A percentile compares a stretch with the other conserved stretches of the same genome.
Evolutionary conservation across 1,284 basidiomycete genomes (phyloP).

Genomic region (Apiotrichum sp.): DNA sequence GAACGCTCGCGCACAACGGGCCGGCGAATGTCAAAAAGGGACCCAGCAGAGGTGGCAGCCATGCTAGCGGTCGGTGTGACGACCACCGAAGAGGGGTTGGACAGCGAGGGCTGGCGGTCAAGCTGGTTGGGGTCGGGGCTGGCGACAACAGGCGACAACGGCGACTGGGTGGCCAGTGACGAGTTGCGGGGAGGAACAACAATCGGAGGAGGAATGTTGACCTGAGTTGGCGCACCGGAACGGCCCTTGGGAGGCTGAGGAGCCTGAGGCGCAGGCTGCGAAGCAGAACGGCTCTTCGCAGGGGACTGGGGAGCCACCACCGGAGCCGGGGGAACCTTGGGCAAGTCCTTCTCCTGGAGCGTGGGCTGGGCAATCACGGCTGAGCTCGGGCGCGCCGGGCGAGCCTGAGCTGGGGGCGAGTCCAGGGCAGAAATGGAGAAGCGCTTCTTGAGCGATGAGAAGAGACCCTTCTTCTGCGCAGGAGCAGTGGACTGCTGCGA

Average conservation of each 20-base stretch:
- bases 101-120: conserved; percentile 4
- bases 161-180: conserved; percentile 1
- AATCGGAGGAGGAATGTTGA: conserved; percentile 8
- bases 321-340: not conserved
- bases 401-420: not conserved
- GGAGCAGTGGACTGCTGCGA: not conserved
- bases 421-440: conserved; percentile 13
- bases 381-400: conserved; percentile 4
- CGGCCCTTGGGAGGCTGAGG: not conserved
- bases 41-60: conserved; percentile 10
- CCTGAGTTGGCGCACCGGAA: not conserved
- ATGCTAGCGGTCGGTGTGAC: conserved; percentile 16
- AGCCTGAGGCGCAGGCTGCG: not conserved
- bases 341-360: not conserved
- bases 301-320: not conserved
- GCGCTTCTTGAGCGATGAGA: conserved; percentile 15
- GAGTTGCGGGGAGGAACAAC: conserved; percentile 15
- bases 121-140: not conserved
- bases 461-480: conserved; percentile 10
- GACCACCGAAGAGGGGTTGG: conserved; percentile 14
- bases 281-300: no score
- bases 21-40: conserved; percentile 12
- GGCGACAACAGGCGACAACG: not conserved
- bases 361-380: not conserved
- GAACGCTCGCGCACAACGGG: conserved; percentile 11